Conservation (phyloP, 345 rosid genomes). For the Fremontodendron californicum region DNA sequence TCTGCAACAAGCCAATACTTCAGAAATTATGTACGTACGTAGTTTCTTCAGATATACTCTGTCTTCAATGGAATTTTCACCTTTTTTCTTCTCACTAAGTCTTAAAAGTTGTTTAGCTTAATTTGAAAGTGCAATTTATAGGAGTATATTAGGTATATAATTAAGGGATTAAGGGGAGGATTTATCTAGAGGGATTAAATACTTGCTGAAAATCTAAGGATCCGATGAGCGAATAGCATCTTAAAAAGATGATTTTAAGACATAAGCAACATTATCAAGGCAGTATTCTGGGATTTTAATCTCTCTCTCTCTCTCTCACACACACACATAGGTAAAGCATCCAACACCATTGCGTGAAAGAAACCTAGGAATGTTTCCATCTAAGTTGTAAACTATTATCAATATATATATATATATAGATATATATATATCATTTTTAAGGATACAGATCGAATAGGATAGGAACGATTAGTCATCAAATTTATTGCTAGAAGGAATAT, state of each 20-base stretch:
- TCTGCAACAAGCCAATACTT: background rate
- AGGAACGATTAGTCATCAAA: background rate
- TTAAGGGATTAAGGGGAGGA: background rate
- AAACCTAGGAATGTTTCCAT: slow-evolving; percentile 5
- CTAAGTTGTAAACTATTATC: background rate
- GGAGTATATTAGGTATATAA: background rate
- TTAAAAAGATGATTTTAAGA: slow-evolving; percentile 8
- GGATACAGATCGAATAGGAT: background rate
- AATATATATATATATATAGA: too few species aligned
- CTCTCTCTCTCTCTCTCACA: background rate
- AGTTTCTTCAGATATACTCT: background rate
- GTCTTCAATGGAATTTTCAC: too few species aligned
- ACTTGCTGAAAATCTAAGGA: slow-evolving; percentile 30
- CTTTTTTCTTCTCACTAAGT: too few species aligned
- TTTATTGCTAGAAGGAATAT: background rate
- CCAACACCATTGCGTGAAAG: background rate
- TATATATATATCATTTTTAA: background rate
- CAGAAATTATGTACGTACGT: too few species aligned
- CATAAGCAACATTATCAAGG: slow-evolving; percentile 11
- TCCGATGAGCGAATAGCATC: slow-evolving; percentile 29
- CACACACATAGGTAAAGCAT: slow-evolving; percentile 24
- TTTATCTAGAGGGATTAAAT: slow-evolving; percentile 26
- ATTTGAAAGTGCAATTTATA: too few species aligned
- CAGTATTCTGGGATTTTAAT: slow-evolving; percentile 8
- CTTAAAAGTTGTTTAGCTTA: background rate